These are phyloP conservation scores for Leccinum griseonigrum DNA, from an alignment of 1,284 basidiomycete species.

Conservation along the genomic window DNA sequence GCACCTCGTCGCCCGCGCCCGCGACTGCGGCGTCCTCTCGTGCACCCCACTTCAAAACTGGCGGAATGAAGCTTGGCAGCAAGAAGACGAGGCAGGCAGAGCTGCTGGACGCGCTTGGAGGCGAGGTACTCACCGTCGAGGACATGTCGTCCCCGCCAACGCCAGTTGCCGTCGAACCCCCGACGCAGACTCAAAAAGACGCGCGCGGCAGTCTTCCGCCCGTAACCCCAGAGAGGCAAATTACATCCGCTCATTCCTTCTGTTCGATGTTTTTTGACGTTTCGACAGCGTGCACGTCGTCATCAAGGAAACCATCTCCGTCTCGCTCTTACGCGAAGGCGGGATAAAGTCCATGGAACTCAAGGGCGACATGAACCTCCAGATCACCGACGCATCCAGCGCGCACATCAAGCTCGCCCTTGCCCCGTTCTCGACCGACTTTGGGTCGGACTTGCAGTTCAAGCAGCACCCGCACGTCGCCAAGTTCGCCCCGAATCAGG, in stretches of 20 bases:
- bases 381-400: constrained; percentile 76
- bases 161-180: constrained; percentile 46
- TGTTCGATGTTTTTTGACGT: neutral
- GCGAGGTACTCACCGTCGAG: constrained; percentile 62
- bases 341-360: constrained; percentile 88
- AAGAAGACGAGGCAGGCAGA: constrained; percentile 91
- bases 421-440: constrained; percentile 57
- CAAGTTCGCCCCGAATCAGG: constrained; percentile 72
- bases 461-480: constrained; percentile 97
- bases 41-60: constrained; percentile 86
- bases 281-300: constrained; percentile 76
- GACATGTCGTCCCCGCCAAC: constrained; percentile 60
- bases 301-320: constrained; percentile 82
- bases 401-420: constrained; percentile 77
- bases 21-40: constrained; percentile 41
- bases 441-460: constrained; percentile 76
- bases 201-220: constrained; percentile 67
- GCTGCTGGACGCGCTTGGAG: constrained; percentile 84
- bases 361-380: constrained; percentile 93
- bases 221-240: constrained; percentile 75
- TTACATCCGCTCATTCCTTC: neutral
- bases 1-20: constrained; percentile 51
- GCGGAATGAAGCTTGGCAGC: constrained; percentile 96
- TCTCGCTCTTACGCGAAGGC: constrained; percentile 86
- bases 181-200: constrained; percentile 43